A percentile compares a stretch with the other conserved stretches of the same genome.
Conservation (phyloP, 108 stramenopile species). For the Schizochytrium sp. region DNA sequence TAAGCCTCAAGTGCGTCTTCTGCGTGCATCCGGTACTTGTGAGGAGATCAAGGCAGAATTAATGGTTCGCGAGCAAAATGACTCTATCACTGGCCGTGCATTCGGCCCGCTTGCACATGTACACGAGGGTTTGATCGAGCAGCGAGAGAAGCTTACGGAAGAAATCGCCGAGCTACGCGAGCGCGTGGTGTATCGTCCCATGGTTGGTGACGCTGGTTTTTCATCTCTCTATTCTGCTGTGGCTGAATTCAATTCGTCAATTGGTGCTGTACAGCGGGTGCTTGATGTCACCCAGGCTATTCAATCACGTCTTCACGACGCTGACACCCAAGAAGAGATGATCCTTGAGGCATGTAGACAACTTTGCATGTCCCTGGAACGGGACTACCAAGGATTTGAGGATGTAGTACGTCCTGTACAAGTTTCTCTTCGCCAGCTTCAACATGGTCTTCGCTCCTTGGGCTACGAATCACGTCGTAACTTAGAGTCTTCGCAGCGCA, state of each 20-base stretch:
- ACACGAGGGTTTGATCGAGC: background rate
- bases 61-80: background rate
- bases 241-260: background rate
- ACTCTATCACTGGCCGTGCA: slow-evolving; percentile 18
- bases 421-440: background rate
- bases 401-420: slow-evolving; percentile 30
- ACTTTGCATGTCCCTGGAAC: slow-evolving; percentile 2
- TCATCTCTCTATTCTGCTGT: background rate
- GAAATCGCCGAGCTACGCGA: background rate
- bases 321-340: slow-evolving; percentile 39
- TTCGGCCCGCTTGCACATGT: slow-evolving; percentile 1
- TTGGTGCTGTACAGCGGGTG: background rate
- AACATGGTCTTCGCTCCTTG: background rate
- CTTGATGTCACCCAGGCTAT: background rate
- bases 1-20: slow-evolving; percentile 17
- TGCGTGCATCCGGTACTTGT: background rate
- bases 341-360: background rate
- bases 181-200: background rate
- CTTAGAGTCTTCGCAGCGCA: background rate
- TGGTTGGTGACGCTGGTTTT: background rate
- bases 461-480: background rate
- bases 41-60: background rate
- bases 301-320: background rate
- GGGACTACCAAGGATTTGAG: slow-evolving; percentile 11
- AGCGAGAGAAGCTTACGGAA: background rate